Conservation (phyloP, 2,329 filamentous ascomycete genomes). For the Xylariaceae sp. region DNA sequence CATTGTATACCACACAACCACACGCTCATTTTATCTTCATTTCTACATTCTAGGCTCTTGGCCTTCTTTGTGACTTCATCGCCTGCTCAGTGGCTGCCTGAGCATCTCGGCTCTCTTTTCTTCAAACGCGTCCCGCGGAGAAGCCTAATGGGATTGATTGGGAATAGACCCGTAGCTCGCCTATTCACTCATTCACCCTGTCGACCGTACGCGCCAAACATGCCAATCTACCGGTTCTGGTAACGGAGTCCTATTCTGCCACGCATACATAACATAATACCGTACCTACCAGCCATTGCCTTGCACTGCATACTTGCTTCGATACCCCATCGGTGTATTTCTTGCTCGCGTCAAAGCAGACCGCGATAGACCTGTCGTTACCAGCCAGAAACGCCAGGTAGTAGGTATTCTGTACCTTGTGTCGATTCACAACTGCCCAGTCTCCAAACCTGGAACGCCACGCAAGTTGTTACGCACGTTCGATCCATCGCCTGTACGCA, state of each 20-base stretch:
- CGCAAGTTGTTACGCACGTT: neutral
- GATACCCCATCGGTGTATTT: neutral
- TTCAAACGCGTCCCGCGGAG: neutral
- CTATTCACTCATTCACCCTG: neutral
- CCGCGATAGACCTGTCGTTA: slow-evolving; percentile 3
- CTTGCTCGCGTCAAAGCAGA: slow-evolving; percentile 9
- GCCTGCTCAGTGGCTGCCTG: neutral
- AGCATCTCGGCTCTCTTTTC: neutral
- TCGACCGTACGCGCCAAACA: neutral
- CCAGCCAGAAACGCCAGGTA: neutral
- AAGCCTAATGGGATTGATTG: neutral
- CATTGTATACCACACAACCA: neutral
- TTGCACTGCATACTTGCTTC: too few relatives aligned
- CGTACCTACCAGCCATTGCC: neutral
- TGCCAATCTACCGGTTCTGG: neutral
- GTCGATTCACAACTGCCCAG: neutral
- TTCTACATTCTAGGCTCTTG: neutral
- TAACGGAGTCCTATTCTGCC: neutral
- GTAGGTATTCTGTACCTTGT: neutral
- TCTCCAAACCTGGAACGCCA: neutral
- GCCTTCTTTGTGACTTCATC: neutral
- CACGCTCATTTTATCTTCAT: neutral
- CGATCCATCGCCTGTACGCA: neutral
- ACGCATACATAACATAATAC: neutral
- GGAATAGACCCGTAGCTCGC: slow-evolving; percentile 17